Percentiles rank a stretch among this genome's conserved stretches.
These are phyloP conservation scores for Castanea crenata DNA, from an alignment of 306 rosid species.

Conservation along the genomic window DNA sequence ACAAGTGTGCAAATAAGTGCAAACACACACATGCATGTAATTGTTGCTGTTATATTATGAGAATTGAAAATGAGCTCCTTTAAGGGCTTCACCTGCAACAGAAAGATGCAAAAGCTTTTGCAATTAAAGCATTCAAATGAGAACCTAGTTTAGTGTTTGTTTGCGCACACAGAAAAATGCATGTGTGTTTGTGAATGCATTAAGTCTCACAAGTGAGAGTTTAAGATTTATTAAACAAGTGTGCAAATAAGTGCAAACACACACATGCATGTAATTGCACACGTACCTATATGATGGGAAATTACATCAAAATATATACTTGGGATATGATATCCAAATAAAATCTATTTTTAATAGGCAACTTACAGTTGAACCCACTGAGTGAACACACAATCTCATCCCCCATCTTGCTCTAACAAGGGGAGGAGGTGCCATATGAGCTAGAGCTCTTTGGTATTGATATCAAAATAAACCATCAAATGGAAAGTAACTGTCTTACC, in stretches of 20 bases:
- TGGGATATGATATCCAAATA: no score
- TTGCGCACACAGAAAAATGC: background rate
- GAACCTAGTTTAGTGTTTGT: background rate
- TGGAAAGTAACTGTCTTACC: constrained; percentile 34
- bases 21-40: constrained; percentile 50
- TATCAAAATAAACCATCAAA: background rate
- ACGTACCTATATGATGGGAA: background rate
- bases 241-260: background rate
- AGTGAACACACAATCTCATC: no score
- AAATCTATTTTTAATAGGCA: no score
- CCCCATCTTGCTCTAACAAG: no score
- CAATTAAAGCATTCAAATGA: background rate
- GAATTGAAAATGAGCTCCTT: constrained; percentile 93
- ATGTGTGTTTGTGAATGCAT: background rate
- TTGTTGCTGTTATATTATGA: constrained; percentile 80
- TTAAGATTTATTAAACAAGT: background rate
- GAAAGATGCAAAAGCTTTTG: constrained; percentile 20
- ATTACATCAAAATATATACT: background rate
- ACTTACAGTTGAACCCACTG: no score
- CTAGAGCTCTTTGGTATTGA: no score
- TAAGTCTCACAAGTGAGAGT: background rate
- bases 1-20: background rate
- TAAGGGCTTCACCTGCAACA: constrained; percentile 89
- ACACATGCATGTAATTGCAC: background rate
- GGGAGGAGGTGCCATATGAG: no score